A percentile compares a stretch with the other conserved stretches of the same genome.
These are phyloP conservation scores for Prunus fruticosa DNA, from an alignment of 306 rosid genomes.

Conservation along the genomic window DNA sequence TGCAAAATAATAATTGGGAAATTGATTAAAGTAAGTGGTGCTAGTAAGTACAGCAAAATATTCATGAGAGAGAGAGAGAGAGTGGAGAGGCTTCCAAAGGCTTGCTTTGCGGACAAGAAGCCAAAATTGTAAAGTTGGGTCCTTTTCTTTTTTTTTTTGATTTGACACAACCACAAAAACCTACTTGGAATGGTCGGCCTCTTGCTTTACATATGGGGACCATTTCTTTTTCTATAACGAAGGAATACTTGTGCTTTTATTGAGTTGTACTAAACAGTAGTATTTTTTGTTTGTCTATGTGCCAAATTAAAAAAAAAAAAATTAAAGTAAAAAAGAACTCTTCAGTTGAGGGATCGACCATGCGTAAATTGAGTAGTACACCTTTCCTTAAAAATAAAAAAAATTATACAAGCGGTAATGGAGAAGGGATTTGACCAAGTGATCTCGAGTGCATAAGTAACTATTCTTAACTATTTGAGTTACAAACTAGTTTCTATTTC, in stretches of 20 bases:
- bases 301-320: too few relatives aligned
- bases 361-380: too few relatives aligned
- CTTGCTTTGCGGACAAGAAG: slow-evolving; percentile 64
- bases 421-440: too few relatives aligned
- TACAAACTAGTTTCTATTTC: too few relatives aligned
- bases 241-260: neutral
- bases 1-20: slow-evolving; percentile 17
- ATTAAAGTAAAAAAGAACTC: too few relatives aligned
- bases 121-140: slow-evolving; percentile 49
- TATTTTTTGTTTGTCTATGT: neutral
- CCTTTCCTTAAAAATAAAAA: too few relatives aligned
- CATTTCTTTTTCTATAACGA: neutral
- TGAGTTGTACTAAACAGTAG: neutral
- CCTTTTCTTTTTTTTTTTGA: slow-evolving; percentile 5
- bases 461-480: fast-evolving
- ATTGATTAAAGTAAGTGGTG: slow-evolving; percentile 18
- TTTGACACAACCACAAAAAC: slow-evolving; percentile 48
- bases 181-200: slow-evolving; percentile 34
- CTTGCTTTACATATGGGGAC: slow-evolving; percentile 19
- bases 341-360: too few relatives aligned
- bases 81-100: slow-evolving; percentile 45
- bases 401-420: too few relatives aligned
- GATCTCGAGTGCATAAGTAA: too few relatives aligned
- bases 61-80: neutral
- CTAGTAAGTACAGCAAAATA: slow-evolving; percentile 4